These are phyloP conservation scores for Eimeria acervulina DNA, from an alignment of 169 alveolate species.

Conservation along the genomic window DNA sequence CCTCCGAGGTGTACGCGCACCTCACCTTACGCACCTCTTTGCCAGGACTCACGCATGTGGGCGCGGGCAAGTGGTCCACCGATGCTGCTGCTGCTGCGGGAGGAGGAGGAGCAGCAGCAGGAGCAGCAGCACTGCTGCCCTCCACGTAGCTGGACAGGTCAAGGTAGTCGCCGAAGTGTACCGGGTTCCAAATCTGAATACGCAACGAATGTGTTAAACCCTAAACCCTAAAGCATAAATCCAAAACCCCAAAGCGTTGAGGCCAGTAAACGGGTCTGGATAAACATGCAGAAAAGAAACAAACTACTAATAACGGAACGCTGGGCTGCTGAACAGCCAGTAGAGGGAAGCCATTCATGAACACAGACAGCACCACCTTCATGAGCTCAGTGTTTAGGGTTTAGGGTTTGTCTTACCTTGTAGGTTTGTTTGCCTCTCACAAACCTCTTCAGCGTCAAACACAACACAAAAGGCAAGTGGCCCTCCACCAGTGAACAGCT, in stretches of 20 bases:
- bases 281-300: too few relatives aligned
- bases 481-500: slow-evolving; percentile 79
- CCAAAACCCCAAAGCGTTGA: background rate
- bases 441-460: slow-evolving; percentile 82
- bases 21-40: background rate
- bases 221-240: background rate
- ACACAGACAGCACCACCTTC: background rate
- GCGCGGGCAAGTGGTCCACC: background rate
- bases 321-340: background rate
- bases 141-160: slow-evolving; percentile 78
- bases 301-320: background rate
- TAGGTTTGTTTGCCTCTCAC: slow-evolving; percentile 83
- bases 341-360: background rate
- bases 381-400: background rate
- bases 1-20: background rate
- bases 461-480: slow-evolving; percentile 80
- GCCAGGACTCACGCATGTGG: background rate
- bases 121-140: background rate
- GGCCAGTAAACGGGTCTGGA: too few relatives aligned
- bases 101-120: slow-evolving; percentile 41
- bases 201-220: background rate
- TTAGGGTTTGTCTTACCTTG: slow-evolving; percentile 50
- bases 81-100: background rate
- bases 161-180: slow-evolving; percentile 78
- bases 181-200: slow-evolving; percentile 84